Percentiles rank a stretch among this genome's conserved stretches.
Conservation (phyloP, 805 yeast genomes). For the Candida glaebosa region DNA sequence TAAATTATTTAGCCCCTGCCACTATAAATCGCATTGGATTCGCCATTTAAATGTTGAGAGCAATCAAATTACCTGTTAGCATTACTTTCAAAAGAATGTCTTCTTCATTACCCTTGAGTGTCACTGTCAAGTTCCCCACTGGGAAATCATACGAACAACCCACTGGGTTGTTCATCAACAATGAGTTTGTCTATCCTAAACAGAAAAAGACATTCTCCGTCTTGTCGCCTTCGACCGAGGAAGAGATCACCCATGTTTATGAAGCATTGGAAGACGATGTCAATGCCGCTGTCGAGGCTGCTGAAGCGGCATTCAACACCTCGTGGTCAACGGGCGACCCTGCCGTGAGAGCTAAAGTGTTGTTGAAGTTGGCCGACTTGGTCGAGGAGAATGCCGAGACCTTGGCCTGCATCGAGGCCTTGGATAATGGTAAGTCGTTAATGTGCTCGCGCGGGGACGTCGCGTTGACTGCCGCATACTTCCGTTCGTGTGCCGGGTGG, state of each 20-base stretch:
- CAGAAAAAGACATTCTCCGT: constrained; percentile 60
- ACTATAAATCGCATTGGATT: not conserved
- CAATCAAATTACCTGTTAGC: not conserved
- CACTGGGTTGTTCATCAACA: constrained; percentile 84
- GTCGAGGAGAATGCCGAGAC: constrained; percentile 69
- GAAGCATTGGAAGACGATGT: constrained; percentile 79
- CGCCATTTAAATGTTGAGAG: not conserved
- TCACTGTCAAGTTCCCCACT: constrained; percentile 60
- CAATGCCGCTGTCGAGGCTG: constrained; percentile 82
- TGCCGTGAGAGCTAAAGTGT: constrained; percentile 56
- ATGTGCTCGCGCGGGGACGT: constrained; percentile 72
- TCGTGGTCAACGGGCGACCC: constrained; percentile 72
- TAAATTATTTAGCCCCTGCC: not conserved
- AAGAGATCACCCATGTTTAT: constrained; percentile 62
- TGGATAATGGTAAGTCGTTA: constrained; percentile 87
- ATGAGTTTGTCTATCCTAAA: constrained; percentile 64
- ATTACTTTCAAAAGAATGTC: constrained; percentile 1
- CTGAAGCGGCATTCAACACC: constrained; percentile 68
- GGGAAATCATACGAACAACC: constrained; percentile 76
- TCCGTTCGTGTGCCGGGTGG: constrained; percentile 87
- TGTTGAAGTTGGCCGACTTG: constrained; percentile 72
- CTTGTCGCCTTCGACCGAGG: constrained; percentile 68
- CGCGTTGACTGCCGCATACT: constrained; percentile 59
- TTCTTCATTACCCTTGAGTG: constrained; percentile 31
- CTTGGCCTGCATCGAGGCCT: constrained; percentile 76